Base-by-base conservation (phyloP, 225 moss, liverwort and hornwort species). In the Bryum argenteum region DNA sequence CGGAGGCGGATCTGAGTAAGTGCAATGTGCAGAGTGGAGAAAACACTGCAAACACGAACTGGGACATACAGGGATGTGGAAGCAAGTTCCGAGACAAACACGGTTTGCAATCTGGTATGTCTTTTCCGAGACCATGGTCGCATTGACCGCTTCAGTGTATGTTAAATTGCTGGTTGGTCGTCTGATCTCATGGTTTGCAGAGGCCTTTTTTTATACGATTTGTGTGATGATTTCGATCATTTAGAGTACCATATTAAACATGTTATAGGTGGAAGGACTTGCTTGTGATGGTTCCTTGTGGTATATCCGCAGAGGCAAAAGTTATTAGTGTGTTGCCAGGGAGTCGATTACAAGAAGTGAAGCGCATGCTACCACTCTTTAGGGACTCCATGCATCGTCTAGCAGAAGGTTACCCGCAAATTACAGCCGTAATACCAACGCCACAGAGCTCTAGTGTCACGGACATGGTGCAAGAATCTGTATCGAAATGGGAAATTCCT, bases 321-420 rank as follows among this genome's bases (percentile, higher is more conserved):
- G 78, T 98, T 62, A 64, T 98, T 0, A 94, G 88, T 74, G 88
- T 98, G 37, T 71, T 98, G 76, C 98, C 92, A 18, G 94, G 98
- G 72, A 98, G 98, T 79, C 89, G 98, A 58, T n/a, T 74, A 56
- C 98, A 98, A 83, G 98, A 98, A 88, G 94, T 98, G 63, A 80
- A 79, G 78, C 89, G 92, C 57, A 98, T 98, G 98, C 87, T 98
- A 61, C 92, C 98, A 61, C 82, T 94, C 50, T 98, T 91, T 68
- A 71, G 85, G 77, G 80, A 73, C 67, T 84, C 91, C 56, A 75
- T 98, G 61, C 67, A 78, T 73, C 82, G 78, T 61, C 72, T 98
- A 74, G 77, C 84, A 16, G 81, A 88, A 72, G 72, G 77, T 26
- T 68, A 86, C 57, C 85, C 83, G 37, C 43, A 87, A 41, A 37